Evolutionary conservation across 805 yeast genomes (phyloP), one percentile per base, ranked within the genome.

Genomic region (Lachancea thermotolerans): DNA sequence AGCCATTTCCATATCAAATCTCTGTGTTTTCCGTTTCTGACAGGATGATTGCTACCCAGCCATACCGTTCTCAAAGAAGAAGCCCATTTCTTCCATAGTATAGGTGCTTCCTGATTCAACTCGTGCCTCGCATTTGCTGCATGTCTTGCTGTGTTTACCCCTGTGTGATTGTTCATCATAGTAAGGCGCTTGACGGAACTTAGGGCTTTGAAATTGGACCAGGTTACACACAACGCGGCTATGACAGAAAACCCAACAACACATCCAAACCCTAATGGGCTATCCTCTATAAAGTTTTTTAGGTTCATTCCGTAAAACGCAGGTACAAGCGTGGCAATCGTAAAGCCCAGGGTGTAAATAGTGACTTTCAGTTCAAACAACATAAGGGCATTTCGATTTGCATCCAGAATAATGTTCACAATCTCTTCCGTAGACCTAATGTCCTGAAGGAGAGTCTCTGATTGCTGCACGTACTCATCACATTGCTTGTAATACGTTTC

Each of bases 401-500:
- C 87, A 63, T 90, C 97, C 44, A 90, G 65, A 49, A 90, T 89
- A 56, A 90, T 89, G 59, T 89, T 89, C 48, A 87, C 90, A 59
- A 90, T 86, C 57, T 90, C 97, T 59, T 89, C 96, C 0, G 97
- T 90, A 12, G 93, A 85, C 58, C 80, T 81, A 54, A 90, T 87
- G 59, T 90, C 95, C 54, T 81, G 81, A 16, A 85, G 77, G 45
- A 89, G 68, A 3, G 91, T 82, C 37, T 86, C 95, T 0, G 95
- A 82, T 54, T 85, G 91, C 63, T 90, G 97, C 6, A 89, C 96
- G 53, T 85, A 81, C 67, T 90, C 97, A 59, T 90, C 96, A 59
- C 91, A 83, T 55, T 89, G 96, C 48, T 85, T 83, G 64, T 86
- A 89, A 65, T 90, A 90, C 0, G 95, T 79, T 59, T 90, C 97